Conservation (phyloP, 352 stramenopile genomes). For the Phytophthora pseudosyringae region DNA sequence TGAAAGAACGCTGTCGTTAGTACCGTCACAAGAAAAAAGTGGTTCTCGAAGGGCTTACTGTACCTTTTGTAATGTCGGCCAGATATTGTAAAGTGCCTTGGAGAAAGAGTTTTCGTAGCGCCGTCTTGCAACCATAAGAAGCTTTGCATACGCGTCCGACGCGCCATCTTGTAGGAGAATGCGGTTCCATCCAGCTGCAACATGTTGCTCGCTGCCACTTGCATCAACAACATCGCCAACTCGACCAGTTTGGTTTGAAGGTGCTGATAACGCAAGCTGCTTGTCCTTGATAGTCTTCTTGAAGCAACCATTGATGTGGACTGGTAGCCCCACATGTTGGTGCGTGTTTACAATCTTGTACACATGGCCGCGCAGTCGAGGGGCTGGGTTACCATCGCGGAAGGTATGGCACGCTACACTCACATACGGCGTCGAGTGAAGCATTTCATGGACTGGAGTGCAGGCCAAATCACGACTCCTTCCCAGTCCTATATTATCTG, state of each 20-base stretch:
- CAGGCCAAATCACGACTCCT: constrained; percentile 73
- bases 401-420: constrained; percentile 70
- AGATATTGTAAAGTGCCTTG: constrained; percentile 70
- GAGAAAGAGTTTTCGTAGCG: constrained; percentile 44
- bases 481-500: constrained; percentile 70
- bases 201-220: constrained; percentile 55
- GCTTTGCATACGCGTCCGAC: constrained; percentile 66
- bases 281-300: constrained; percentile 68
- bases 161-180: constrained; percentile 73
- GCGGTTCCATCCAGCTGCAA: constrained; percentile 75
- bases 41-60: neutral
- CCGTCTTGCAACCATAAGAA: constrained; percentile 62
- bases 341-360: constrained; percentile 64
- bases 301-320: constrained; percentile 84
- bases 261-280: constrained; percentile 33
- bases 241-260: constrained; percentile 18
- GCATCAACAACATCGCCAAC: constrained; percentile 19
- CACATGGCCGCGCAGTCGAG: constrained; percentile 56
- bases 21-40: neutral
- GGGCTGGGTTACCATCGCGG: constrained; percentile 47
- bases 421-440: constrained; percentile 70
- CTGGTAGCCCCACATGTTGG: constrained; percentile 55
- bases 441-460: constrained; percentile 62
- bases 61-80: constrained; percentile 58
- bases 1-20: constrained; percentile 12